Base-by-base conservation (phyloP, 306 rosid genomes). In the Trifolium subterraneum region DNA sequence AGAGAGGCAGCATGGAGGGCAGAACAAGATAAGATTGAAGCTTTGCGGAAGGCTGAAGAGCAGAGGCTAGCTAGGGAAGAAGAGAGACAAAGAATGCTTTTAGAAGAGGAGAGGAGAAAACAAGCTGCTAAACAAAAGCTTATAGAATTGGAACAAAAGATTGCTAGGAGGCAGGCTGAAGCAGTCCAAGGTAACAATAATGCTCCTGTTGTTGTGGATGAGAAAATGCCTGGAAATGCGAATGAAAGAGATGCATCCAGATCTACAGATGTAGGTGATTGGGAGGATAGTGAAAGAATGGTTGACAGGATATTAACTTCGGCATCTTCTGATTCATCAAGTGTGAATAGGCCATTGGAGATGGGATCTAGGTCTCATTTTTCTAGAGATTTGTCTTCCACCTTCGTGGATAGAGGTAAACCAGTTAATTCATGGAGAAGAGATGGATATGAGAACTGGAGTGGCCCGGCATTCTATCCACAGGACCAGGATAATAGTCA, bases 281-380 rank as follows among this genome's bases (percentile, higher is more conserved):
- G 98, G 98, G 98, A 94, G 73, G 98, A 88, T 61, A 84, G 93
- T 77, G 98, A 94, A 87, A 84, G 92, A 82, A 88, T 89, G 94
- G 96, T 90, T 79, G 96, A 91, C 80, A 83, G 96, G 79, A 86
- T 91, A 64, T 80, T 91, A 27, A 84, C 94, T 47, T 94, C 93
- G 0, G 93, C 90, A 45, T 91, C 94, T 76, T 90, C 97, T 73
- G 97, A 89, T 85, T 89, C 98, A 10, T 87, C 93, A 12, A 78
- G 86, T 84, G 79, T 89, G 80, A 85, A 84, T 81, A 87, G 92
- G 82, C 78, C 89, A 25, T 73, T 83, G 65, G 97, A 89, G 78
- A 79, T 79, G 59, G 87, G 93, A 35, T 84, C 88, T 62, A 87
- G 93, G 83, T 60, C 88, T 78, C 91, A 88, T 42, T 80, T 83